Conservation (phyloP, 2,329 filamentous ascomycete species). For the Zasmidium cellare region DNA sequence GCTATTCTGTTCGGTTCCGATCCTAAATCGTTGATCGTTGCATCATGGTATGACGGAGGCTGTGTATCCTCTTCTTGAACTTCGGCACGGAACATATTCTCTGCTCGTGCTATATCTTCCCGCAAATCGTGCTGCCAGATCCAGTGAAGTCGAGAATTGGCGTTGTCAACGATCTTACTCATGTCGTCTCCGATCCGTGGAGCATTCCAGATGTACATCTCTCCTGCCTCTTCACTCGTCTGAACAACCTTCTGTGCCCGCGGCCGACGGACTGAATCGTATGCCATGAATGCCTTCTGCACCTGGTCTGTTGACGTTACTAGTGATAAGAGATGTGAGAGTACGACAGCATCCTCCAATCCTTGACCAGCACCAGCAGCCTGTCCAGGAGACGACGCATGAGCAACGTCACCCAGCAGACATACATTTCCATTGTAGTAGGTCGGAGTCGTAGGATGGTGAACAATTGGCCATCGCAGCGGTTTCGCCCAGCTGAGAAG, state of each 20-base stretch:
- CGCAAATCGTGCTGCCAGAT: slow-evolving; percentile 16
- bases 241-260: slow-evolving; percentile 15
- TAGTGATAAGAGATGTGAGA: slow-evolving; percentile 26
- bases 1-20: neutral
- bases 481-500: slow-evolving; percentile 35
- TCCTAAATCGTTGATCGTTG: neutral
- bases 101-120: slow-evolving; percentile 7
- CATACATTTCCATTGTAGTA: slow-evolving; percentile 42
- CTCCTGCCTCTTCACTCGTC: slow-evolving; percentile 13
- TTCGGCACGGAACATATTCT: neutral
- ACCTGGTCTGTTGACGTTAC: neutral
- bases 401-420: slow-evolving; percentile 59
- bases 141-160: slow-evolving; percentile 15
- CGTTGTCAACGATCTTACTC: slow-evolving; percentile 13
- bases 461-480: slow-evolving; percentile 51
- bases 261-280: slow-evolving; percentile 13
- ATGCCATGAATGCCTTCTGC: slow-evolving; percentile 3
- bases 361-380: slow-evolving; percentile 59
- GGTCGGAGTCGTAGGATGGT: slow-evolving; percentile 42
- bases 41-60: neutral
- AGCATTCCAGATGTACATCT: slow-evolving; percentile 11
- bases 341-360: slow-evolving; percentile 55
- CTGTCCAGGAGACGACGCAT: slow-evolving; percentile 57
- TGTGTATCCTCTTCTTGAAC: neutral
- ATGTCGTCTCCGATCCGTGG: slow-evolving; percentile 11